Evolutionary conservation across 225 moss, liverwort and hornwort genomes (phyloP).

Genomic region (Neckera pumila): DNA sequence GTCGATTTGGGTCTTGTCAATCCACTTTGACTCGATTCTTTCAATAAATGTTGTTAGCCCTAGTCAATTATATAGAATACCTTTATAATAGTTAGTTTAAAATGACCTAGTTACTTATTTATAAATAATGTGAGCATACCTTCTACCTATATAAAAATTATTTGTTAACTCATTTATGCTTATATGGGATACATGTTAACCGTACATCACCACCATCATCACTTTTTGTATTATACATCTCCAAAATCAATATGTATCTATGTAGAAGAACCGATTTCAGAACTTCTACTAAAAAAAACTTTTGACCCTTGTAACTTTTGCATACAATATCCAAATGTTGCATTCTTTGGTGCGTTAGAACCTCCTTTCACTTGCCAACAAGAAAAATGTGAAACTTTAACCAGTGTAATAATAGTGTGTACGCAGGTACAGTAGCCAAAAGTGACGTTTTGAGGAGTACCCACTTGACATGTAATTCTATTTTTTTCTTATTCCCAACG

Average conservation of each 20-base stretch:
- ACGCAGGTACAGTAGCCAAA: not conserved
- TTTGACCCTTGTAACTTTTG: not conserved
- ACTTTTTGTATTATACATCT: not conserved
- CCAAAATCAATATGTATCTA: not conserved
- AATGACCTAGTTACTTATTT: not conserved
- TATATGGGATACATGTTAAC: too few species aligned
- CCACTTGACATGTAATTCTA: not conserved
- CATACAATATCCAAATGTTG: fast-evolving
- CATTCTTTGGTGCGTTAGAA: fast-evolving
- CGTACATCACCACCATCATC: too few species aligned
- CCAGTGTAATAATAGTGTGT: not conserved
- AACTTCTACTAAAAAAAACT: not conserved
- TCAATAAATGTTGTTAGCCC: too few species aligned
- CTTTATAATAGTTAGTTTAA: too few species aligned
- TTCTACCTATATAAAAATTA: not conserved
- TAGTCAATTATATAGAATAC: too few species aligned
- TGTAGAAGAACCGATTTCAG: not conserved
- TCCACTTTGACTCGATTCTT: too few species aligned
- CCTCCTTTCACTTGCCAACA: not conserved
- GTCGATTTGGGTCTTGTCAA: too few species aligned
- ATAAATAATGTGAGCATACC: not conserved
- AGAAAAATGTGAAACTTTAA: not conserved
- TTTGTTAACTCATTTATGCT: too few species aligned
- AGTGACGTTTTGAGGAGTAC: not conserved
- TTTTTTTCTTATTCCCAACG: not conserved